These are phyloP conservation scores for Penicillium decumbens DNA, from an alignment of 2,329 filamentous ascomycete species.

Conservation along the genomic window DNA sequence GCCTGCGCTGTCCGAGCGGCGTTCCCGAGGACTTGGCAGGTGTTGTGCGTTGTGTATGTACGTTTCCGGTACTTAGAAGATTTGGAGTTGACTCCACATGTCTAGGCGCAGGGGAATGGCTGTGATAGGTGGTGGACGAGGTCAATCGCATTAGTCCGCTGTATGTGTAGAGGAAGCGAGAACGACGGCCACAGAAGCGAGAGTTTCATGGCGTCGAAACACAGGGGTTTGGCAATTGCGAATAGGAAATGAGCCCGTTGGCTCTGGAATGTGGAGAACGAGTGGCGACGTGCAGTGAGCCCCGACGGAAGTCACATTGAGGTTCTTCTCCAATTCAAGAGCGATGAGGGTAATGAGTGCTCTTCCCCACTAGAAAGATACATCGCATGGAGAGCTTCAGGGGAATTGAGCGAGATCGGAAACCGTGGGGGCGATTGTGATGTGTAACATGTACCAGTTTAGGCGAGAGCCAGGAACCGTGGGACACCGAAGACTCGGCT, in stretches of 20 bases:
- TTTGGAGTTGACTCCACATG: neutral
- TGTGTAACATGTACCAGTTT: conserved; percentile 19
- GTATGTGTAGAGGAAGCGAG: neutral
- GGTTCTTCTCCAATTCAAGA: neutral
- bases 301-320: neutral
- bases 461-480: conserved; percentile 8
- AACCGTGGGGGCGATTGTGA: conserved; percentile 15
- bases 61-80: too few species aligned
- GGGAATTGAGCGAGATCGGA: conserved; percentile 1
- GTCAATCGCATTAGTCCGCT: conserved; percentile 1
- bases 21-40: conserved; percentile 10
- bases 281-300: neutral
- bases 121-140: neutral
- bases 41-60: neutral
- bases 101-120: neutral
- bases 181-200: neutral
- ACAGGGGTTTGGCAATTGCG: conserved; percentile 3
- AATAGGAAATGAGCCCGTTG: conserved; percentile 9
- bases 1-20: conserved; percentile 6
- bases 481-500: conserved; percentile 2
- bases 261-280: conserved; percentile 13
- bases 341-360: neutral
- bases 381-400: conserved; percentile 21
- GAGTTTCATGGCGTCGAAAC: conserved; percentile 9
- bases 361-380: conserved; percentile 15